These are phyloP conservation scores for Dendrocalamus latiflorus DNA, from an alignment of 202 grass and related monocot species.

Conservation along the genomic window DNA sequence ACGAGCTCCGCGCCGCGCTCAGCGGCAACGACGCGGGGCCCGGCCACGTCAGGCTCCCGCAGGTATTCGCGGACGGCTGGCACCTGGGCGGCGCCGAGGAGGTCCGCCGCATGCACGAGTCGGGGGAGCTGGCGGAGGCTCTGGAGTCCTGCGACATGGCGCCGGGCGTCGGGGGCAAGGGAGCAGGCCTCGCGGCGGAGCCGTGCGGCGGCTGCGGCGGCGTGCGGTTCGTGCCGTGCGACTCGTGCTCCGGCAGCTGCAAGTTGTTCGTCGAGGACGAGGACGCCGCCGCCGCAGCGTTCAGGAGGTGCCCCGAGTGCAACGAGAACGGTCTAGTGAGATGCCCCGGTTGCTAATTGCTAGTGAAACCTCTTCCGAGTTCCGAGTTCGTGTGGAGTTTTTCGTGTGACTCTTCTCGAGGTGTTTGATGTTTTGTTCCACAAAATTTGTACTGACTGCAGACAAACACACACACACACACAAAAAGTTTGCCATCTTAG, in stretches of 20 bases:
- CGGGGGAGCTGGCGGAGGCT: constrained; percentile 42
- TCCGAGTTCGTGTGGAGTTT: neutral
- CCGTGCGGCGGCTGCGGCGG: constrained; percentile 44
- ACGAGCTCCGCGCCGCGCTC: constrained; percentile 58
- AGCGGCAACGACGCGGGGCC: neutral
- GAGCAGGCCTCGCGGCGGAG: constrained; percentile 11
- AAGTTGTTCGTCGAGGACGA: constrained; percentile 70
- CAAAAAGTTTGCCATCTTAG: neutral
- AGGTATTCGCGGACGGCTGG: constrained; percentile 59
- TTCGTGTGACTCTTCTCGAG: neutral
- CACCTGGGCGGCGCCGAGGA: constrained; percentile 69
- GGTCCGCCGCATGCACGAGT: constrained; percentile 61
- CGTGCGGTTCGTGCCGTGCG: constrained; percentile 65
- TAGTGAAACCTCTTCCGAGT: neutral
- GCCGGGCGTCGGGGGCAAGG: neutral
- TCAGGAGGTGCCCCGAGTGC: constrained; percentile 72
- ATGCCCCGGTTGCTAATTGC: constrained; percentile 57
- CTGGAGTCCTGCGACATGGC: constrained; percentile 34
- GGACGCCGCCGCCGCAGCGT: constrained; percentile 32
- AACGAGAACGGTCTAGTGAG: constrained; percentile 87
- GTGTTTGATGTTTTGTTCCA: neutral
- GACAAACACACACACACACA: neutral
- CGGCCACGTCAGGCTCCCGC: constrained; percentile 44
- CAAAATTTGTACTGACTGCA: neutral
- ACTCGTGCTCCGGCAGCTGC: constrained; percentile 75